A percentile compares a stretch with the other conserved stretches of the same genome.
Conservation (phyloP, 2,329 filamentous ascomycete species). For the Nigrospora osmanthi region DNA sequence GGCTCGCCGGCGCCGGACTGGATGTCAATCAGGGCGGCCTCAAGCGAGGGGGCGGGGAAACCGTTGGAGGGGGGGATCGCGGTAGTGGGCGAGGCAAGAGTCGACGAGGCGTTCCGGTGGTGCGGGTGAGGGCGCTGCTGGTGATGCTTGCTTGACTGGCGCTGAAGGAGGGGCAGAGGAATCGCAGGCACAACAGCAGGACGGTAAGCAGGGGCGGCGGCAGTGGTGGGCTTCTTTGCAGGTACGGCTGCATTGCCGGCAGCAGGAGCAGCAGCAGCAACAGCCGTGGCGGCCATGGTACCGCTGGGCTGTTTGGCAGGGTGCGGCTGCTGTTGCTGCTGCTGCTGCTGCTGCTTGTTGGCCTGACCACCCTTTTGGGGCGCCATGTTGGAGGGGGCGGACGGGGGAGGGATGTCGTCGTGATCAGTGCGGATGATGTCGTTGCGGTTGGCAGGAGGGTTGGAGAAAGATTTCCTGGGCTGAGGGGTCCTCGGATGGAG, state of each 20-base stretch:
- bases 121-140: constrained; percentile 3
- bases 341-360: constrained; percentile 5
- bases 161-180: constrained; percentile 19
- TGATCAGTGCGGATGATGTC: no score
- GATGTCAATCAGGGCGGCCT: constrained; percentile 20
- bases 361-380: constrained; percentile 13
- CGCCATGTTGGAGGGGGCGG: constrained; percentile 16
- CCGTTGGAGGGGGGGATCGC: constrained; percentile 7
- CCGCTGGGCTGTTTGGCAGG: constrained; percentile 5
- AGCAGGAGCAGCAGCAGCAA: constrained; percentile 7
- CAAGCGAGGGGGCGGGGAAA: constrained; percentile 18
- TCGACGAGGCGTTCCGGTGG: constrained; percentile 4
- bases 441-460: no score
- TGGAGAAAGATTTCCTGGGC: no score
- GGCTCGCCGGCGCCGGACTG: constrained; percentile 5
- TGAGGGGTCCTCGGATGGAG: no score
- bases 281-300: constrained; percentile 13
- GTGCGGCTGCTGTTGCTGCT: constrained; percentile 7
- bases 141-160: constrained; percentile 9
- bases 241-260: constrained; percentile 11
- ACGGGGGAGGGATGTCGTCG: no score
- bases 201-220: constrained; percentile 5
- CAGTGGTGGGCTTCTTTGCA: neutral
- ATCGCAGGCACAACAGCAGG: constrained; percentile 20
- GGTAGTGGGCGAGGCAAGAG: neutral